A percentile compares a stretch with the other conserved stretches of the same genome.
phyloP scores from a whole-genome alignment of 2,329 filamentous ascomycete genomes.

The Ophiostoma pallidulum region DNA sequence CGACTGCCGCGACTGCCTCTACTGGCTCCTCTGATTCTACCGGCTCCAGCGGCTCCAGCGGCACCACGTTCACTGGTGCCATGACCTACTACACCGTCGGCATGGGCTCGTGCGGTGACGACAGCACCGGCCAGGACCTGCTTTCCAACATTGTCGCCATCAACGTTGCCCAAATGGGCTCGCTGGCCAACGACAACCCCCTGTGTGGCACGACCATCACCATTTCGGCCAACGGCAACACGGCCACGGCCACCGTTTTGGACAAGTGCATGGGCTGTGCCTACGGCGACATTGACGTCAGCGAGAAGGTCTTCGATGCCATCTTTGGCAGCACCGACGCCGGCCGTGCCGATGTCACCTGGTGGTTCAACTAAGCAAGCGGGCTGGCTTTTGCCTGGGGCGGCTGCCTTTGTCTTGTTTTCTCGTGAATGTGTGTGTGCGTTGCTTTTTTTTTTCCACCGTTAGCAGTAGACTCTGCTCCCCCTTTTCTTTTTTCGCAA shows the following conservation, averaged over 20 bases:
- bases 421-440: too few species aligned
- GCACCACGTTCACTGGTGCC: constrained; percentile 44
- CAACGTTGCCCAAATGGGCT: constrained; percentile 53
- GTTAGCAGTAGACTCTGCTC: constrained; percentile 4
- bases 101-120: constrained; percentile 57
- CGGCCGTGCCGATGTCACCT: constrained; percentile 25
- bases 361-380: constrained; percentile 24
- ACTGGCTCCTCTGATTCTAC: too few species aligned
- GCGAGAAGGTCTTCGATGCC: constrained; percentile 33
- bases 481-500: background rate
- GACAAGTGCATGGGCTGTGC: constrained; percentile 71
- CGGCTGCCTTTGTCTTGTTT: background rate
- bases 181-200: constrained; percentile 55
- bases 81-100: constrained; percentile 68
- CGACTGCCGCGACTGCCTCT: constrained; percentile 16
- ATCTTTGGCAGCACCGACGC: constrained; percentile 33
- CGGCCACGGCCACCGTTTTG: constrained; percentile 47
- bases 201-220: constrained; percentile 61
- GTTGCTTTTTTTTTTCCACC: background rate
- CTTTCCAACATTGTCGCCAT: constrained; percentile 60
- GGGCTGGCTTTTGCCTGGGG: background rate
- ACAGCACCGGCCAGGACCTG: constrained; percentile 47
- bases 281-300: constrained; percentile 42
- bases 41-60: constrained; percentile 18
- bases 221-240: constrained; percentile 48